These are phyloP conservation scores for Cryphonectria nitschkei DNA, from an alignment of 2,329 filamentous ascomycete species.

Conservation along the genomic window DNA sequence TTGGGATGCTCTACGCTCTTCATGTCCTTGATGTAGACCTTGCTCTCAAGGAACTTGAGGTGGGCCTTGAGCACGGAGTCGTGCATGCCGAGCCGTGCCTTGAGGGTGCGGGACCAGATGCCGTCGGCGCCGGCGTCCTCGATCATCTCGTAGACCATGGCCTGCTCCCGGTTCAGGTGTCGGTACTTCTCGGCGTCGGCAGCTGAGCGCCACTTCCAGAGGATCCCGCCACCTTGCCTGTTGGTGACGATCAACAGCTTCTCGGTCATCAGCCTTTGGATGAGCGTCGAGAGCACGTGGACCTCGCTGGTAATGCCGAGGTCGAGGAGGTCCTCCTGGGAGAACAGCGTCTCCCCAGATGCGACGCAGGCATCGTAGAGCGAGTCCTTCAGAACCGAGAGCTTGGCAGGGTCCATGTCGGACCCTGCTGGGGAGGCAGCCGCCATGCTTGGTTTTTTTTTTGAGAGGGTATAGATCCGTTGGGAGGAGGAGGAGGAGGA, in stretches of 20 bases:
- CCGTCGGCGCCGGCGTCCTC: slow-evolving; percentile 84
- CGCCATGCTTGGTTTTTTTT: slow-evolving; percentile 9
- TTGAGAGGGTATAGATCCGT: not conserved
- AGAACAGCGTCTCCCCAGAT: slow-evolving; percentile 27
- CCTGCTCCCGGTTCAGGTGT: slow-evolving; percentile 67
- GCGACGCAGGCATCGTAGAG: slow-evolving; percentile 56
- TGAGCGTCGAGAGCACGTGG: slow-evolving; percentile 56
- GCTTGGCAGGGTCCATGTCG: slow-evolving; percentile 43
- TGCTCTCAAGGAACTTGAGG: slow-evolving; percentile 81
- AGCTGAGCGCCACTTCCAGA: slow-evolving; percentile 62
- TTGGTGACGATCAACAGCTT: slow-evolving; percentile 59
- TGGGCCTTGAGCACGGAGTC: slow-evolving; percentile 79
- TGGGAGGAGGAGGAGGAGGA: not conserved
- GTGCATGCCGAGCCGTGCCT: slow-evolving; percentile 79
- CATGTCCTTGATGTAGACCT: slow-evolving; percentile 83
- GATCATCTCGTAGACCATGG: slow-evolving; percentile 85
- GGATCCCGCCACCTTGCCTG: slow-evolving; percentile 47
- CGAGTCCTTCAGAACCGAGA: slow-evolving; percentile 56
- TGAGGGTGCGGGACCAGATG: slow-evolving; percentile 88
- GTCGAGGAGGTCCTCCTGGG: slow-evolving; percentile 29
- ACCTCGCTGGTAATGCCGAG: slow-evolving; percentile 55
- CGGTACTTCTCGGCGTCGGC: slow-evolving; percentile 66
- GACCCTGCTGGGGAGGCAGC: slow-evolving; percentile 25
- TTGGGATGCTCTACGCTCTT: slow-evolving; percentile 89
- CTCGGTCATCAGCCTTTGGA: slow-evolving; percentile 63